Evolutionary conservation across 352 stramenopile species (phyloP).

Genomic region (Ophiocytium majus): DNA sequence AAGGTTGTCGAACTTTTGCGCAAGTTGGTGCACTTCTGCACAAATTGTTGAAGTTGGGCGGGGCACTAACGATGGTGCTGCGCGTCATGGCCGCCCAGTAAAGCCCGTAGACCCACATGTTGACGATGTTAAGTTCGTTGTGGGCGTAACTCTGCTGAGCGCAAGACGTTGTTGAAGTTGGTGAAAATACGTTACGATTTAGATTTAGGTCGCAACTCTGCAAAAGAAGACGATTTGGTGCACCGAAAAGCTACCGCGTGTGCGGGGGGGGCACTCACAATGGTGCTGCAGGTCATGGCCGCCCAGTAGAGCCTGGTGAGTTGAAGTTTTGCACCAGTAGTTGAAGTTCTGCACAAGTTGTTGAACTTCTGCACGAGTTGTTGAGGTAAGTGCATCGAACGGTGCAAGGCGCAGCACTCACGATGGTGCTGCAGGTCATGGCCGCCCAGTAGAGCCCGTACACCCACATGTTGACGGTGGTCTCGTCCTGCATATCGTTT

Average conservation of each 20-base stretch:
- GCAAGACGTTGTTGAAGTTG: neutral
- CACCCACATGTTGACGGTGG: neutral
- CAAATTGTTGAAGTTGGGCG: too few relatives aligned
- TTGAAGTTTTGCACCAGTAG: neutral
- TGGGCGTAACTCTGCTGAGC: too few relatives aligned
- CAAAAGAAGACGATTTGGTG: too few relatives aligned
- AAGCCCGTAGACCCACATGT: neutral
- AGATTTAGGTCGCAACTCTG: neutral
- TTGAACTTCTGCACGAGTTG: neutral
- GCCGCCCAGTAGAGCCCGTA: neutral
- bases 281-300: neutral
- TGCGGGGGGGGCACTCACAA: neutral
- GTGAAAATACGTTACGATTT: neutral
- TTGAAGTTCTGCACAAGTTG: neutral
- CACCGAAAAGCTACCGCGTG: too few relatives aligned
- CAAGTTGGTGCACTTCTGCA: too few relatives aligned
- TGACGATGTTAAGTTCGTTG: too few relatives aligned
- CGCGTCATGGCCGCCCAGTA: neutral
- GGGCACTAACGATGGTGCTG: neutral
- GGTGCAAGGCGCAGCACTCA: neutral
- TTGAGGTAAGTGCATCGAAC: neutral
- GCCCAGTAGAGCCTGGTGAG: neutral
- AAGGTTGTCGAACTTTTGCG: too few relatives aligned
- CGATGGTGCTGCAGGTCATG: neutral
- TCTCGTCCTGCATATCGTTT: neutral